Evolutionary conservation across 2,329 filamentous ascomycete species (phyloP).

Genomic region (Aspergillus vadensis): DNA sequence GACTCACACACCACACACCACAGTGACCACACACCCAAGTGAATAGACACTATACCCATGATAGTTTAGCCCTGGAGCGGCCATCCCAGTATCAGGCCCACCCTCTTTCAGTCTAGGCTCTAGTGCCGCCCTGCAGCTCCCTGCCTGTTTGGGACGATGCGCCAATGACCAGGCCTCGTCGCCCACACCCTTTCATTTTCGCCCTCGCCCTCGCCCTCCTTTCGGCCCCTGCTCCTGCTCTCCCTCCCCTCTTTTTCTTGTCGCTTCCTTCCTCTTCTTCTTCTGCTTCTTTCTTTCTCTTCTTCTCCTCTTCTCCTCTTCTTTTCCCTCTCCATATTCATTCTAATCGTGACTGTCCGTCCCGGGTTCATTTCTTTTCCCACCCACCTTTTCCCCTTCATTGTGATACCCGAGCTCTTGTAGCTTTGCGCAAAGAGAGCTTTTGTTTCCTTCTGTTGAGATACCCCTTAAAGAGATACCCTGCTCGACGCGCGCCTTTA

Average conservation of each 20-base stretch:
- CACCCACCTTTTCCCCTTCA: constrained; percentile 27
- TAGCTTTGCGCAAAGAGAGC: constrained; percentile 32
- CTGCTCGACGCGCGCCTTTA: constrained; percentile 19
- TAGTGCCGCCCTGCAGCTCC: constrained; percentile 28
- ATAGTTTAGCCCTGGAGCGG: background rate
- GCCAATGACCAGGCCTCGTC: constrained; percentile 12
- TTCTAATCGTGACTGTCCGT: constrained; percentile 25
- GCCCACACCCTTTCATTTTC: constrained; percentile 21
- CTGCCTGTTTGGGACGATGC: constrained; percentile 22
- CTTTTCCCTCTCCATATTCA: constrained; percentile 22
- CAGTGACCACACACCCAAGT: background rate
- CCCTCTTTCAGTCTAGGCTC: constrained; percentile 17
- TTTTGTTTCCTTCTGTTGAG: constrained; percentile 38
- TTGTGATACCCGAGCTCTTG: constrained; percentile 46
- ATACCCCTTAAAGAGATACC: constrained; percentile 36
- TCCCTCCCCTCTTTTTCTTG: constrained; percentile 27
- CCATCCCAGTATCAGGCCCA: constrained; percentile 8
- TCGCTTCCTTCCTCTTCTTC: constrained; percentile 30
- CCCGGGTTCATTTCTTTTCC: constrained; percentile 24
- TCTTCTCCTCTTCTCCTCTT: constrained; percentile 24
- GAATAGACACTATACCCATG: background rate
- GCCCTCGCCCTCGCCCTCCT: constrained; percentile 7
- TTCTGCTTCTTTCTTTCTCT: constrained; percentile 28
- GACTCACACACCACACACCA: background rate
- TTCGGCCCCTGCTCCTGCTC: constrained; percentile 22